Conservation (phyloP, 805 yeast genomes). For the Tetrapisispora namnaoensis region DNA sequence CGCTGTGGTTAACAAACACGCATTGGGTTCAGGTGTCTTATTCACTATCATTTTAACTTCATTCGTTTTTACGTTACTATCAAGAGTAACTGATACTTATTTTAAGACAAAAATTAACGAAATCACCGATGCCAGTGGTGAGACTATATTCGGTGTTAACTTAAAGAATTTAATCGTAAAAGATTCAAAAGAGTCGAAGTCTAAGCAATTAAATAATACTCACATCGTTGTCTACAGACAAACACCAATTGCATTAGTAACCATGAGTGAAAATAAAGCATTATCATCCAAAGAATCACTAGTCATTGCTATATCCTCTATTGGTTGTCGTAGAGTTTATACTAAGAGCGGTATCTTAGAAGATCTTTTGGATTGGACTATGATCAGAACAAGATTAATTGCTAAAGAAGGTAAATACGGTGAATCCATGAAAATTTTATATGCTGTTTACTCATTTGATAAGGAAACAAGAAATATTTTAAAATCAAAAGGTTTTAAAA, state of each 20-base stretch:
- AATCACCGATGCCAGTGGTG: slow-evolving; percentile 30
- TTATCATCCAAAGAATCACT: slow-evolving; percentile 34
- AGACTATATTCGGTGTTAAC: slow-evolving; percentile 41
- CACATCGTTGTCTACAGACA: slow-evolving; percentile 52
- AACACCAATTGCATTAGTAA: slow-evolving; percentile 59
- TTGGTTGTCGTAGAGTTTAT: slow-evolving; percentile 62
- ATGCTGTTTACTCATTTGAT: slow-evolving; percentile 49
- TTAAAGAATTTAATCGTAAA: slow-evolving; percentile 8
- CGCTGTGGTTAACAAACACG: slow-evolving; percentile 19
- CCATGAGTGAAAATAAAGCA: slow-evolving; percentile 36
- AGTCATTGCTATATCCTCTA: slow-evolving; percentile 44
- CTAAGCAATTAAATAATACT: slow-evolving; percentile 32
- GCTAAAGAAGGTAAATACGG: slow-evolving; percentile 29
- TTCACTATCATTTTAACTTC: slow-evolving; percentile 32
- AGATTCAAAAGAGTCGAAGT: not conserved
- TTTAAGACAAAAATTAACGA: slow-evolving; percentile 34
- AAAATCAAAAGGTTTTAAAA: slow-evolving; percentile 35
- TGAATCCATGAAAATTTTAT: slow-evolving; percentile 31
- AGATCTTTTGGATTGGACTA: slow-evolving; percentile 55
- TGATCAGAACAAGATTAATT: slow-evolving; percentile 34
- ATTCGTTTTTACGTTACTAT: slow-evolving; percentile 33
- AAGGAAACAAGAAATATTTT: slow-evolving; percentile 30
- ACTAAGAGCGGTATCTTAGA: slow-evolving; percentile 51
- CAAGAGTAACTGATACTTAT: slow-evolving; percentile 38
- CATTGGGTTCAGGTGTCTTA: slow-evolving; percentile 30